Evolutionary conservation across 2,329 filamentous ascomycete genomes (phyloP).

Genomic region (Celoporthe dispersa): DNA sequence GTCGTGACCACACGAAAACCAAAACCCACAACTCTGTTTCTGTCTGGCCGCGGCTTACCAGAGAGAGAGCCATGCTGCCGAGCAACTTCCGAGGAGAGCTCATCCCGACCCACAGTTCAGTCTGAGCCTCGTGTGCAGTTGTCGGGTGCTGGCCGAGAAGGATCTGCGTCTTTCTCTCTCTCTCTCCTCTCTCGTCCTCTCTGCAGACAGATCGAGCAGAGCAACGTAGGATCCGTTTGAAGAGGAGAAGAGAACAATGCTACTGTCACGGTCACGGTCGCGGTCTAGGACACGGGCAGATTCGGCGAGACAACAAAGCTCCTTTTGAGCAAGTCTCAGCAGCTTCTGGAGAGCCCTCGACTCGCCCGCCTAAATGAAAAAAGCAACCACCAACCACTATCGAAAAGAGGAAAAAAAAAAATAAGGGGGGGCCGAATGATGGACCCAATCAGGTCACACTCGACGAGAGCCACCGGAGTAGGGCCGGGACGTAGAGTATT

Average conservation of each 20-base stretch:
- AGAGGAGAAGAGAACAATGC: neutral
- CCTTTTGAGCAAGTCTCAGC: neutral
- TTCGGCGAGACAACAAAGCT: neutral
- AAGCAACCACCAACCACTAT: neutral
- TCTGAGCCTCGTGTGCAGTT: neutral
- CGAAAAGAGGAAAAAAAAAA: neutral
- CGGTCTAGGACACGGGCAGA: neutral
- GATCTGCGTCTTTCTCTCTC: neutral
- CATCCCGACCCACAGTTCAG: neutral
- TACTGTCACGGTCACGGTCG: neutral
- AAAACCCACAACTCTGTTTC: neutral
- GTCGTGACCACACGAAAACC: constrained; percentile 5
- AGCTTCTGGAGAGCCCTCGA: neutral
- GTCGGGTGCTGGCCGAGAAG: constrained; percentile 12
- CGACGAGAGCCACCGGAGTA: constrained; percentile 29
- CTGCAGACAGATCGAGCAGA: neutral
- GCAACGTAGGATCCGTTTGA: neutral
- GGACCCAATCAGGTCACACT: constrained; percentile 27
- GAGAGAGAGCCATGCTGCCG: neutral
- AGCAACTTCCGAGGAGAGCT: neutral
- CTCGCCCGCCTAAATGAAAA: neutral
- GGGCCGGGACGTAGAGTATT: constrained; percentile 24
- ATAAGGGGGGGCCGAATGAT: constrained; percentile 9
- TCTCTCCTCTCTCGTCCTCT: neutral
- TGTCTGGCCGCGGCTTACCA: neutral